Evolutionary conservation across 1,284 basidiomycete genomes (phyloP), one percentile per base, ranked within the genome.

Genomic region (Vanrija pseudolonga): DNA sequence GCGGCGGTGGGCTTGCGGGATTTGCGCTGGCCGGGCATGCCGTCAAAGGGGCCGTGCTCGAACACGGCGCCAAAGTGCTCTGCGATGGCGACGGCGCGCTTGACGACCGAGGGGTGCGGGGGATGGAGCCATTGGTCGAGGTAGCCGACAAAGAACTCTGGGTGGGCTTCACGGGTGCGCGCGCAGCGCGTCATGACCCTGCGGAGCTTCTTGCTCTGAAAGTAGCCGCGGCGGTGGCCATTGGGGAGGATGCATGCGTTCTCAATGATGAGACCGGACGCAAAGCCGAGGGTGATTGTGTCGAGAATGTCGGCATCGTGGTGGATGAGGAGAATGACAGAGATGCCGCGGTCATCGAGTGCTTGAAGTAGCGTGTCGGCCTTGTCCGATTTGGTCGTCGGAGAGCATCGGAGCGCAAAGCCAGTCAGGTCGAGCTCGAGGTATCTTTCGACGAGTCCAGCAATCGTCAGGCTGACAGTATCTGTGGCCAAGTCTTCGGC

Each of bases 111-210:
- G 1, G 55, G 50, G 17, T 52, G 50, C 3, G 53, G 53, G 6
- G 47, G 53, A 6, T 28, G 22, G 17, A 45, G 43, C 53, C 53
- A 54, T 19, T 42, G 43, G 37, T 54, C 53, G 6, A 41, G 24
- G 24, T 36, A 54, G 15, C 55, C 55, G 19, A 52, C 32, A 28
- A 56, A 56, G 46, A 52, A 56, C 18, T 49, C 47, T 17, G 53
- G 47, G 2, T 43, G 53, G 18, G 36, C 22, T 20, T 51, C 50
- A 11, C 47, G 45, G 26, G 39, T 47, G n/a, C 55, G 55, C 15
- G 47, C 37, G n/a, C 50, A 51, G 9, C 42, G 24, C 5, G 32
- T 39, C 50, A 56, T 52, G 36, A 42, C 28, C 11, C 52, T 24
- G 7, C 53, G 53, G 8, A 54, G 42, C 2, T 14, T 42, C 4